A percentile compares a stretch with the other conserved stretches of the same genome.
Conservation (phyloP, 495 filamentous ascomycete genomes). For the Podospora sp. region DNA sequence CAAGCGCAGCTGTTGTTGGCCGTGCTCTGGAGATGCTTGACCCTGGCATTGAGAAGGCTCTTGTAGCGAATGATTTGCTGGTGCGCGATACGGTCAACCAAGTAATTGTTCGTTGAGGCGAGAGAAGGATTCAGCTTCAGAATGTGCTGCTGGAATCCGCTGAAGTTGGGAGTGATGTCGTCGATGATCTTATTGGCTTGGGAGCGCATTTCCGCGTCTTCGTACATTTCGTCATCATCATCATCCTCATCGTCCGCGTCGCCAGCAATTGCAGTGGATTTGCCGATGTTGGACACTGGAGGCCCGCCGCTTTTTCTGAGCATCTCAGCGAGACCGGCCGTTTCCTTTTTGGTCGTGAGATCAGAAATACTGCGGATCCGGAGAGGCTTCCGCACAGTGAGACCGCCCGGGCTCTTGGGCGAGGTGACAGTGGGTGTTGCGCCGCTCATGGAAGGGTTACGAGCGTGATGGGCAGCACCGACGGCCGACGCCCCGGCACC, state of each 20-base stretch:
- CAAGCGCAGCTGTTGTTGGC: conserved; percentile 59
- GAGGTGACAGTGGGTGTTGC: conserved; percentile 49
- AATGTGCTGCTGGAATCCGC: conserved; percentile 79
- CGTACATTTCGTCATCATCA: conserved; percentile 55
- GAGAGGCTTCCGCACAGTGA: conserved; percentile 53
- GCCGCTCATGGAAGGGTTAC: conserved; percentile 60
- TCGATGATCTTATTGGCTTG: conserved; percentile 50
- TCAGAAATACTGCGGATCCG: conserved; percentile 79
- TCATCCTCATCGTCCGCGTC: conserved; percentile 39
- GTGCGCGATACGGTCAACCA: conserved; percentile 81
- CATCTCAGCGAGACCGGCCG: conserved; percentile 47
- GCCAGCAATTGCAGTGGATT: conserved; percentile 33
- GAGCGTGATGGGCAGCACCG: conserved; percentile 52
- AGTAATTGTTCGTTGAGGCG: conserved; percentile 50
- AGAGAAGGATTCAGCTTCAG: conserved; percentile 67
- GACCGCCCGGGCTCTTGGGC: conserved; percentile 49
- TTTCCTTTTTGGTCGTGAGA: conserved; percentile 49
- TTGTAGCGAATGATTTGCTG: conserved; percentile 82
- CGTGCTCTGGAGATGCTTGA: conserved; percentile 67
- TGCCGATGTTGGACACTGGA: conserved; percentile 56
- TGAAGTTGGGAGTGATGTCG: conserved; percentile 68
- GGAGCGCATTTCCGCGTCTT: conserved; percentile 52
- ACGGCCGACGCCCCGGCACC: conserved; percentile 63
- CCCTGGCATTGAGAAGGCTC: conserved; percentile 69
- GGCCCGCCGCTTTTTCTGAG: conserved; percentile 61